Evolutionary conservation across 768 basidiomycete species (phyloP), one percentile per base, ranked within the genome.

Genomic region (Boletus barrowsii): DNA sequence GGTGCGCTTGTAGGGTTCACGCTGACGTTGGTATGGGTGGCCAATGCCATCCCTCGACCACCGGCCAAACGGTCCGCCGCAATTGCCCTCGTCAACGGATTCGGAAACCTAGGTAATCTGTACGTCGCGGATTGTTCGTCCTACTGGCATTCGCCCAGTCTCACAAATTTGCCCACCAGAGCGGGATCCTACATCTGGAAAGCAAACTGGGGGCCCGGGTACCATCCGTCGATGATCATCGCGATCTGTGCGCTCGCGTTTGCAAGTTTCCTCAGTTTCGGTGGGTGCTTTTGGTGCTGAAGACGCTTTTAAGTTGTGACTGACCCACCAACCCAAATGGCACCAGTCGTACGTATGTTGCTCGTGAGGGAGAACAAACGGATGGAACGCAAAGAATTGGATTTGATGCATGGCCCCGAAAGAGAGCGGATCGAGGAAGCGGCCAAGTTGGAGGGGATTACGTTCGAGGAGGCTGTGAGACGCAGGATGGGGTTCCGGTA

Each of bases 141-240:
- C 33, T 35, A 10, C 14, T 14, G 5, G 33, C 14, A 35, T 29
- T 29, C 33, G 33, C 33, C 0, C 33, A 35, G 26, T 29, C 14
- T 35, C 33, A 35, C 14, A 14, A 35, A 35, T 5, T 10, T 11
- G 14, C 14, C 10, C 13, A 14, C 10, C 43, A 85, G 83, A 3
- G 81, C 83, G 59, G 80, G 82, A 4, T 83, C 83, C 0, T 86
- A 79, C 59, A 76, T 79, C 0, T 87, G 85, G 84, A 80, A 79
- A 59, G 62, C 79, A 2, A 62, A 65, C 18, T 87, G 84, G 83
- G 73, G 81, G 5, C 84, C 84, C 0, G 60, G 76, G 56, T 87
- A 86, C 60, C 83, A 83, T 44, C 83, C 73, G 40, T 83, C 83
- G 2, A 83, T 86, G 82, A 73, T 73, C 42, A 82, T 87, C 49